Evolutionary conservation across 2,329 filamentous ascomycete genomes (phyloP).

Genomic region (Exophiala mesophila): DNA sequence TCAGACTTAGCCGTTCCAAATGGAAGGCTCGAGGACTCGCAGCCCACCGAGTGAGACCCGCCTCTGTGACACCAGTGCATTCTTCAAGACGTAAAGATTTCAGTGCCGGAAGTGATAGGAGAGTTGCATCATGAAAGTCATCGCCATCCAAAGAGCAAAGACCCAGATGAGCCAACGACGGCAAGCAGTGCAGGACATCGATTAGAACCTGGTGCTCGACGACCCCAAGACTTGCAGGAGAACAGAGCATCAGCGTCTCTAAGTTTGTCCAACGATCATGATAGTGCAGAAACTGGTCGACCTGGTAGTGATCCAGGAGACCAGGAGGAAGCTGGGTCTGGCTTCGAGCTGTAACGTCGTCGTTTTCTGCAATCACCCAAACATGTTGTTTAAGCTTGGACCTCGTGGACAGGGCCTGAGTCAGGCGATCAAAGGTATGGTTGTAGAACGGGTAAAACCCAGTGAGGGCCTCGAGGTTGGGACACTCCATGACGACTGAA

Average conservation of each 20-base stretch:
- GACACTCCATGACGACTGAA: constrained; percentile 55
- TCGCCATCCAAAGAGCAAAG: constrained; percentile 50
- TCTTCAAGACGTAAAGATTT: constrained; percentile 52
- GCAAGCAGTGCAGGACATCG: constrained; percentile 49
- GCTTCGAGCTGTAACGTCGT: constrained; percentile 36
- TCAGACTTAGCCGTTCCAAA: constrained; percentile 46
- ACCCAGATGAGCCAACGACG: constrained; percentile 49
- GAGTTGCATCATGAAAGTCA: constrained; percentile 52
- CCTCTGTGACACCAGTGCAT: constrained; percentile 52
- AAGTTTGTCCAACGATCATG: constrained; percentile 50
- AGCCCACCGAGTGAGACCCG: constrained; percentile 50
- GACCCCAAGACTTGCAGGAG: constrained; percentile 38
- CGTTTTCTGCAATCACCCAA: constrained; percentile 50
- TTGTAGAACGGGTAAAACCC: constrained; percentile 51
- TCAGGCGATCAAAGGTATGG: constrained; percentile 51
- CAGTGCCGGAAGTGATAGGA: constrained; percentile 48
- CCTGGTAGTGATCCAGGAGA: constrained; percentile 47
- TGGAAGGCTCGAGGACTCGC: constrained; percentile 42
- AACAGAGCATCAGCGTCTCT: constrained; percentile 51
- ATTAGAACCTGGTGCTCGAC: constrained; percentile 53
- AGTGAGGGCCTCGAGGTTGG: constrained; percentile 51
- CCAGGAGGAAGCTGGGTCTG: constrained; percentile 34
- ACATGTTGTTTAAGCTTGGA: constrained; percentile 50
- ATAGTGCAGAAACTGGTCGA: constrained; percentile 49
- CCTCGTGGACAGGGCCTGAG: constrained; percentile 52